Evolutionary conservation across 345 rosid species (phyloP).

Genomic region (Aquilaria sinensis): DNA sequence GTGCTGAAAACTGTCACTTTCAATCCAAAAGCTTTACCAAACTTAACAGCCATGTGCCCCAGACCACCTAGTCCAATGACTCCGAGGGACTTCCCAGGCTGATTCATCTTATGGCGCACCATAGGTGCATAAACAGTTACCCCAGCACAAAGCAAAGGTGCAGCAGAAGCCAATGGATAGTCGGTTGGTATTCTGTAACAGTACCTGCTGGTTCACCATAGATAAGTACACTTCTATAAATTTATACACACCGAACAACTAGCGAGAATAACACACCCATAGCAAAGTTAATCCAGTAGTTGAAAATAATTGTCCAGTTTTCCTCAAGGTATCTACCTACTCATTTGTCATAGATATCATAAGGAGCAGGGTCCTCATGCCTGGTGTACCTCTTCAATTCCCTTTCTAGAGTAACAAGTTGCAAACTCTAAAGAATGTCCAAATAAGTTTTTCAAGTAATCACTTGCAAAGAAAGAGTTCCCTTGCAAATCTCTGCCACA

Average conservation of each 20-base stretch:
- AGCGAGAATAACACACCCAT: background rate
- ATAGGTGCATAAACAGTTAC: constrained; percentile 82
- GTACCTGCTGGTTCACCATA: constrained; percentile 41
- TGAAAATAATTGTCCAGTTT: too few species aligned
- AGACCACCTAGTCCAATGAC: constrained; percentile 94
- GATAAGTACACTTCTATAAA: too few species aligned
- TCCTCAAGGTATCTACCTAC: too few species aligned
- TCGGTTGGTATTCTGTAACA: constrained; percentile 63
- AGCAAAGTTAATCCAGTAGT: background rate
- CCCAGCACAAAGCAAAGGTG: constrained; percentile 91
- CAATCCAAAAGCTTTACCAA: constrained; percentile 91
- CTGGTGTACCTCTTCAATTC: too few species aligned
- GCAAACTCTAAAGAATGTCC: too few species aligned
- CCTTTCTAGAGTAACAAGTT: too few species aligned
- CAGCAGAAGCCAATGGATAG: constrained; percentile 69
- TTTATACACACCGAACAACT: too few species aligned
- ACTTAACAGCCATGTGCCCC: constrained; percentile 95
- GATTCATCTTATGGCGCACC: constrained; percentile 76
- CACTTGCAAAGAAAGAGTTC: too few species aligned
- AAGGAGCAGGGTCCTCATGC: background rate
- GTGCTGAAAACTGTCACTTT: constrained; percentile 80
- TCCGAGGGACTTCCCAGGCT: constrained; percentile 73
- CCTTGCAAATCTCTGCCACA: too few species aligned
- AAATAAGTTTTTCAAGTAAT: too few species aligned
- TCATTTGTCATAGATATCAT: too few species aligned